Evolutionary conservation across 768 basidiomycete genomes (phyloP), one percentile per base, ranked within the genome.

Genomic region (Auricularia sp.): DNA sequence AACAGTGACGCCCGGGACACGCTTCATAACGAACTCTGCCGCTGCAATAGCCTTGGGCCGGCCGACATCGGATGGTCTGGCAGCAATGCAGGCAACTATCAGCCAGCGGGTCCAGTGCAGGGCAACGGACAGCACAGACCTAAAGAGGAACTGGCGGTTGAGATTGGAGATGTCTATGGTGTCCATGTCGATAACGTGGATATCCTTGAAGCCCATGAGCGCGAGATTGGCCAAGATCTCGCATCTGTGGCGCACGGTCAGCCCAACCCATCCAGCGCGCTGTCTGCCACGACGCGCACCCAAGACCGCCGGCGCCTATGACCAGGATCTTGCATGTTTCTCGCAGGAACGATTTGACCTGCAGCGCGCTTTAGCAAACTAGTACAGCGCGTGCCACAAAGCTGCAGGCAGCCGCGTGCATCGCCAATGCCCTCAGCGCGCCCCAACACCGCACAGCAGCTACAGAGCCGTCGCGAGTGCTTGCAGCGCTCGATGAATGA

Each of bases 131-230:
- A 36, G 10, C 7, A 73, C 78, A 62, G 69, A 93, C 96, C 97
- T 85, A 80, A 99, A 99, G 29, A 99, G 80, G 75, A 99, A 99
- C 77, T 99, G 97, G 62, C 97, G 84, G 75, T 99, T 99, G 69
- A 99, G 82, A 76, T 99, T 99, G 72, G 94, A 98, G 72, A 99
- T 91, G 77, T 99, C 96, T 74, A 98, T 99, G 16, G 96, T 98
- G 80, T 99, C 96, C 95, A 99, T 98, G 81, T 99, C 97, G 73
- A 99, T 98, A 67, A 99, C 95, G 80, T 98, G 94, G 69, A 98
- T 97, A 72, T 98, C 92, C 76, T 90, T 92, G 86, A 98, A 99
- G 33, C 97, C 97, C 56, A 92, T 90, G 69, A 98, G 77, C 29
- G 97, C 96, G 62, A 99, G 84, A 76, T 98, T 97, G 66, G 95